A percentile compares a stretch with the other conserved stretches of the same genome.
Evolutionary conservation across 768 basidiomycete species (phyloP).

Genomic region (Collybia nuda): DNA sequence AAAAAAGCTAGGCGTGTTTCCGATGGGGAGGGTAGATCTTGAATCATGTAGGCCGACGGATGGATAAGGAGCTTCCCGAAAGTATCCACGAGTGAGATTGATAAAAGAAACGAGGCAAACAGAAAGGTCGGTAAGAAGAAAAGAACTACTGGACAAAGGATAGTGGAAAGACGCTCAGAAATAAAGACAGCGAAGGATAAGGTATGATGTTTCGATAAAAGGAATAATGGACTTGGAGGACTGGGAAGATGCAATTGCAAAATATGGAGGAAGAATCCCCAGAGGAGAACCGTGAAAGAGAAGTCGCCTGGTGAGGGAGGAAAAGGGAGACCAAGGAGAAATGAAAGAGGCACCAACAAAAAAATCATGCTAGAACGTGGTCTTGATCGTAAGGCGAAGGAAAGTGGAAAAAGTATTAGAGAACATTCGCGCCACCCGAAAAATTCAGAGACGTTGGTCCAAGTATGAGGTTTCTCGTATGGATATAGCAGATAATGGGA

Average conservation of each 20-base stretch:
- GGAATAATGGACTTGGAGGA: slow-evolving; percentile 42
- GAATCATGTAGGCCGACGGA: neutral
- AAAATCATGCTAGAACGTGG: slow-evolving; percentile 31
- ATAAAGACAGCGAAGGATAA: slow-evolving; percentile 48
- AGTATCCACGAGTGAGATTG: slow-evolving; percentile 42
- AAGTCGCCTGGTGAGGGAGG: slow-evolving; percentile 37
- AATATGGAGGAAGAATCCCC: slow-evolving; percentile 39
- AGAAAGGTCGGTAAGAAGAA: slow-evolving; percentile 53
- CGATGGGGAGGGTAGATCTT: slow-evolving; percentile 36
- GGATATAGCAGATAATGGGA: slow-evolving; percentile 41
- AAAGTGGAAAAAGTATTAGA: slow-evolving; percentile 37
- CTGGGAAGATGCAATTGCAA: slow-evolving; percentile 46
- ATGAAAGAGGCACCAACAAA: slow-evolving; percentile 37
- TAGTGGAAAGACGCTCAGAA: slow-evolving; percentile 30
- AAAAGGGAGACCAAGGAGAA: slow-evolving; percentile 40
- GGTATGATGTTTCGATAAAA: slow-evolving; percentile 34
- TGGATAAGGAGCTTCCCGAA: slow-evolving; percentile 1
- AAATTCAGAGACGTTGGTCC: slow-evolving; percentile 14
- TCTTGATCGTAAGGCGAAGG: slow-evolving; percentile 31
- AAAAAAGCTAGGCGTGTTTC: slow-evolving; percentile 46
- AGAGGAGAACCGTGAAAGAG: slow-evolving; percentile 40
- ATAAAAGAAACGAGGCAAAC: slow-evolving; percentile 42
- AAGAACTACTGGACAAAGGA: slow-evolving; percentile 36
- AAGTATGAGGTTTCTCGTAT: slow-evolving; percentile 26
- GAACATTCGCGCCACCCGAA: slow-evolving; percentile 33